Base-by-base conservation (phyloP, 768 basidiomycete genomes). In the Tricholoma saponaceum region DNA sequence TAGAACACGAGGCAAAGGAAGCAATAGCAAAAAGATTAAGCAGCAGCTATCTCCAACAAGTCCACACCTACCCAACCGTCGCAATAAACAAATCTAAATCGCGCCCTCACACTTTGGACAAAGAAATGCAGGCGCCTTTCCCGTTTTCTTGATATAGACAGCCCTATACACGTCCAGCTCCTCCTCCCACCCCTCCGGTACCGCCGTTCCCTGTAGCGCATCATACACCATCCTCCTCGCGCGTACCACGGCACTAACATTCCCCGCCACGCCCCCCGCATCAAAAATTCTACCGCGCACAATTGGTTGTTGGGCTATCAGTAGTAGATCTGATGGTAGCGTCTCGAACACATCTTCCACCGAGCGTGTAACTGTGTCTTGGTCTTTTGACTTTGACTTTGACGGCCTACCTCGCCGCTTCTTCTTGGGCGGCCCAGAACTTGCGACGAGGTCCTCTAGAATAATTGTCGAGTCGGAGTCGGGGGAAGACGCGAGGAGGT, bases 291-390 rank as follows among this genome's bases (percentile, higher is more conserved):
- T 69, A 0, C 84, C 84, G 20, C 79, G 75, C 7, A 83, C 69
- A 39, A 86, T 82, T 0, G 78, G 84, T 62, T 84, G 84, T 25
- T 74, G 65, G 0, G 85, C 84, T 1, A 78, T 59, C 0, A 56
- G 55, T 7, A 86, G 57, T 16, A 86, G 67, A 1, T 67, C 63
- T 0, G 56, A 22, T 0, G 82, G 83, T 1, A 83, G 65, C 8
- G 51, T 23, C 5, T 57, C 49, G 9, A 72, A 63, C 4, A 54
- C 52, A 10, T 53, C 35, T 26, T 58, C 37, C 37, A 54, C 10
- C 52, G 47, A 13, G 6, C 4, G 30, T 37, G 3, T 10, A 18
- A 22, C 22, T 4, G 22, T 51, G 9, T 33, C 53, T 18, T 47
- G 51, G 14, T 41, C 37, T 26, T 54, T 44, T 33, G 50, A 35